Evolutionary conservation across 129 eudicot species (phyloP), one percentile per base, ranked within the genome.

Genomic region (Escallonia herrerae): DNA sequence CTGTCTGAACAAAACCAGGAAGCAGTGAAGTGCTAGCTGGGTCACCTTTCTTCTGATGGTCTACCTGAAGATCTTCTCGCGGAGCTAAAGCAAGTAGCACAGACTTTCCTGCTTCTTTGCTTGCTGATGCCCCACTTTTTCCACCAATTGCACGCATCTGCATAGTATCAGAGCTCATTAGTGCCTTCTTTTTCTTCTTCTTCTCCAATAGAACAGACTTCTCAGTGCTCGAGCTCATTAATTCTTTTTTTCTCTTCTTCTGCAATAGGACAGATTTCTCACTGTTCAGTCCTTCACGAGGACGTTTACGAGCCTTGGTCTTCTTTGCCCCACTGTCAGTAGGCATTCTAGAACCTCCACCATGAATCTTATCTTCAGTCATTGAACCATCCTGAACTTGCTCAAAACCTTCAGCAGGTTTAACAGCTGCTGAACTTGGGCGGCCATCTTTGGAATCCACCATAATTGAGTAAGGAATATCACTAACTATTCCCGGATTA

Each of bases 291-390:
- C 84, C 87, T 40, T 78, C 90, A 48, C 57, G 64, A 7, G 81
- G 90, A 13, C 83, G 93, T 82, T 94, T 94, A 33, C 62, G 77
- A n/a, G 60, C 68, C 77, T 83, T 82, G 8, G 63, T 67, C 79
- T 86, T 89, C 63, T 82, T 81, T 15, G 60, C 56, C 70, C 65
- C 80, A 45, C 47, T 66, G 4, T 74, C 82, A 11, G 13, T 58
- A 5, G 43, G 62, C 10, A 42, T 53, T 38, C 37, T 39, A 3
- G 76, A 55, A 63, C 62, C 79, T 51, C 62, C 58, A 8, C 43
- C 67, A 51, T 7, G 64, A 42, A 58, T 15, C 67, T 53, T 63
- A 14, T 37, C 40, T 41, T 62, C 64, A 42, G 40, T 72, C 68
- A 50, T 58, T 22, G 1, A 42, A 56, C 40, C 58, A 44, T 61